Percentiles rank a stretch among this genome's conserved stretches.
These are phyloP conservation scores for Claviceps lovelessii DNA, from an alignment of 2,329 filamentous ascomycete species.

Conservation along the genomic window DNA sequence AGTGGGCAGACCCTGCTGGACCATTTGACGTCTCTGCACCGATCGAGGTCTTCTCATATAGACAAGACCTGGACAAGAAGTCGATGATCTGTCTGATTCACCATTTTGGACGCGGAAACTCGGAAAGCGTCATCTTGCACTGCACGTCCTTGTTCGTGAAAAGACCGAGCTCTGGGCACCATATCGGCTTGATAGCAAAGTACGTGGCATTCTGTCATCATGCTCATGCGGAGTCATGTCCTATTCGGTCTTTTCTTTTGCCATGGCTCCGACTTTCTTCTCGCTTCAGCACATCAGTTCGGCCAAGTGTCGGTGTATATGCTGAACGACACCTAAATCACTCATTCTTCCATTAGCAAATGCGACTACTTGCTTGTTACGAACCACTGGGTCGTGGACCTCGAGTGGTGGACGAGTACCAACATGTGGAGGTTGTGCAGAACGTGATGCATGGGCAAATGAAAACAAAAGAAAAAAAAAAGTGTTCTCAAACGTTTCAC, in stretches of 20 bases:
- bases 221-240: not conserved
- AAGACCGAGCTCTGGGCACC: not conserved
- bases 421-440: not conserved
- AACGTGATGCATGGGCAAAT: not conserved
- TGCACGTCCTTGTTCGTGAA: not conserved
- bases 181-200: not conserved
- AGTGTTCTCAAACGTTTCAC: not conserved
- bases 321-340: not conserved
- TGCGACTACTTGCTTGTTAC: not conserved
- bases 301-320: not conserved
- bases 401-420: not conserved
- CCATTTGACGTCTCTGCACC: not conserved
- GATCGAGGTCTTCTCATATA: not conserved
- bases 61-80: not conserved
- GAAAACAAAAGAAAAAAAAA: not conserved
- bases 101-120: not conserved
- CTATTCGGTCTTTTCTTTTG: not conserved
- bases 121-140: not conserved
- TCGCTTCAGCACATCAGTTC: not conserved
- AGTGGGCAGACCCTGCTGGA: not conserved
- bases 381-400: not conserved
- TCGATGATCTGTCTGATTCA: not conserved
- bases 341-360: not conserved
- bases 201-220: not conserved
- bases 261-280: not conserved